Evolutionary conservation across 2,329 filamentous ascomycete genomes (phyloP), one percentile per base, ranked within the genome.

Genomic region (Trichoderma sp.): DNA sequence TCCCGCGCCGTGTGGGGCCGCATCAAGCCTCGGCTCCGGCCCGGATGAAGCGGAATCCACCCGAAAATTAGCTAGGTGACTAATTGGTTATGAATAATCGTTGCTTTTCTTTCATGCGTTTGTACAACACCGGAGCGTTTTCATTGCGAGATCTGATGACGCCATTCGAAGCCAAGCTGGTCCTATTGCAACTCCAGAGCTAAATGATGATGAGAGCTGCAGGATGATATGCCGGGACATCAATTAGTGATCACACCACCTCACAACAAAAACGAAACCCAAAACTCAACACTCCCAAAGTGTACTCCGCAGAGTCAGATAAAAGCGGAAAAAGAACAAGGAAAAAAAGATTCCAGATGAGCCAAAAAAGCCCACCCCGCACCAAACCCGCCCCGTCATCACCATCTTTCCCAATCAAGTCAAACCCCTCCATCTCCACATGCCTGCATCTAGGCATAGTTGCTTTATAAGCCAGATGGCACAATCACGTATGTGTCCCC

Each of bases 401-500:
- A 39, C 61, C 59, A 43, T 8, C 59, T 43, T 62, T 39, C 47
- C 63, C 17, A 61, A 64, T 32, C 17, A 3, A 28, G 28, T 12
- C 2, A 15, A 36, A 15, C 36, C 34, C 15, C 6, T 8, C 17
- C 23, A 26, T 26, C 26, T 30, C 39, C 62, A 30, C 61, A n/a
- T 47, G 26, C 28, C 57, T 28, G 50, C 32, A 57, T 57, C 7
- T 7, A 20, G 47, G 12, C 15, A 26, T 26, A 28, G 11, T 26
- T 69, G 66, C 66, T 69, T 69, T 69, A 69, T 69, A 69, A 69
- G 55, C 66, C 39, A 36, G 20, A 64, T 64, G 23, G 62, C 55
- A 47, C 26, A 58, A 68, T 59, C 32, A 34, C n/a, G 17, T 13
- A 34, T 34, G 28, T 59, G 34, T 30, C 57, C 17, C 11, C 12